These are phyloP conservation scores for Dillenia turbinata DNA, from an alignment of 164 flowering plant genomes.

Conservation along the genomic window DNA sequence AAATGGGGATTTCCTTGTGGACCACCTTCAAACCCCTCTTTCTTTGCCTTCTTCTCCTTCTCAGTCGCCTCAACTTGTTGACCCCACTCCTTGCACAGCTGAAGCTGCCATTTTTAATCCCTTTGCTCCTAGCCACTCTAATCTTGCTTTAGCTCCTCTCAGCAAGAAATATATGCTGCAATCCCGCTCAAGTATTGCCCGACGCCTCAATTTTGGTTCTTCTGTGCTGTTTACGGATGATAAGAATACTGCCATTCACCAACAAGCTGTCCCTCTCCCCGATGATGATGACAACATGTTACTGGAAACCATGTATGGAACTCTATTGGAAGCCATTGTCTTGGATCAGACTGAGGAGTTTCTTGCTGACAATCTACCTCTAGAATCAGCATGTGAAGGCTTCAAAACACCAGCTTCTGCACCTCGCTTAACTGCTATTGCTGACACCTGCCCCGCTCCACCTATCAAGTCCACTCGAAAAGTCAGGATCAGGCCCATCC, in stretches of 20 bases:
- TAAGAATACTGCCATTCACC: neutral
- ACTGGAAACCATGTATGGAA: constrained; percentile 36
- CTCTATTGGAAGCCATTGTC: constrained; percentile 42
- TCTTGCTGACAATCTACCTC: constrained; percentile 12
- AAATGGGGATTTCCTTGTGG: too few species aligned
- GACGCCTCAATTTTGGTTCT: constrained; percentile 37
- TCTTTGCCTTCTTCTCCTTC: too few species aligned
- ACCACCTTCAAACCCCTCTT: too few species aligned
- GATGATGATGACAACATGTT: constrained; percentile 17
- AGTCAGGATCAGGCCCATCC: constrained; percentile 26
- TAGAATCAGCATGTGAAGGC: constrained; percentile 15
- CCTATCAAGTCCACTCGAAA: constrained; percentile 39
- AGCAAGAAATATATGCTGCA: constrained; percentile 26
- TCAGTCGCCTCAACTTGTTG: neutral
- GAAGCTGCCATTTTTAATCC: constrained; percentile 55
- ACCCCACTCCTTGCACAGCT: constrained; percentile 45
- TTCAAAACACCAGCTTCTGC: constrained; percentile 36
- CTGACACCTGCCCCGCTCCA: constrained; percentile 70
- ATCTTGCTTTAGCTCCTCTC: constrained; percentile 48
- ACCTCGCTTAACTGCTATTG: constrained; percentile 29
- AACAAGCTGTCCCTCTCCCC: too few species aligned
- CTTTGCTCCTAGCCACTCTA: constrained; percentile 68
- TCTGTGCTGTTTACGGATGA: neutral
- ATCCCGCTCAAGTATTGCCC: constrained; percentile 18
- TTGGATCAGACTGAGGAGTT: constrained; percentile 28